Base-by-base conservation (phyloP, 106 monocot genomes). In the Apostasia ramifera region DNA sequence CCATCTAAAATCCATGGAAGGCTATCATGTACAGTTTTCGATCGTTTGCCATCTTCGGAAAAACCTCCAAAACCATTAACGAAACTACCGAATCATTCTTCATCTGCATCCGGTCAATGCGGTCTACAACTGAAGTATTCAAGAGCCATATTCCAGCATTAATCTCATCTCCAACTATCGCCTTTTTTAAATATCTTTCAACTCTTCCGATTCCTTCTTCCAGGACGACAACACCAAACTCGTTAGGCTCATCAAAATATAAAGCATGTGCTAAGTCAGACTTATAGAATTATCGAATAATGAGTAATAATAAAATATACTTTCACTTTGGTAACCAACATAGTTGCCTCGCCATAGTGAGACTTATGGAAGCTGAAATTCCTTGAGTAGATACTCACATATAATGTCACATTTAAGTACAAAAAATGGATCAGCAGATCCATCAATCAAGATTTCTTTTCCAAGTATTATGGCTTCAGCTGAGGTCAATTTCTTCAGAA, bases 381-480 rank as follows among this genome's bases (percentile, higher is more conserved):
- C 77, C 39, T 47, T 71, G 51, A 89, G 80, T 15, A 85, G 89
- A 55, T 89, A 89, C 53, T 89, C 89, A 47, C 82, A 75, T 52
- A 89, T 89, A 58, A 89, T 82, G 55, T 89, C 89, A 63, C 89
- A 82, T 71, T 89, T 89, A 51, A 89, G 85, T 41, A 89, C 85
- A 59, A 89, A n/a, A n/a, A n/a, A n/a, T n/a, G n/a, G n/a, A n/a
- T n/a, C n/a, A n/a, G n/a, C n/a, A n/a, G n/a, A n/a, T n/a, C n/a
- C n/a, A n/a, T n/a, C n/a, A n/a, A n/a, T n/a, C n/a, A n/a, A n/a
- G n/a, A n/a, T n/a, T n/a, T n/a, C n/a, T n/a, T n/a, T n/a, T n/a
- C n/a, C n/a, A n/a, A n/a, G n/a, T n/a, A n/a, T n/a, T n/a, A n/a
- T n/a, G n/a, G n/a, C n/a, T n/a, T n/a, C n/a, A n/a, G n/a, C n/a